Evolutionary conservation across 163 green algal genomes (phyloP).

Genomic region (Coccomyxa subellipsoidea): DNA sequence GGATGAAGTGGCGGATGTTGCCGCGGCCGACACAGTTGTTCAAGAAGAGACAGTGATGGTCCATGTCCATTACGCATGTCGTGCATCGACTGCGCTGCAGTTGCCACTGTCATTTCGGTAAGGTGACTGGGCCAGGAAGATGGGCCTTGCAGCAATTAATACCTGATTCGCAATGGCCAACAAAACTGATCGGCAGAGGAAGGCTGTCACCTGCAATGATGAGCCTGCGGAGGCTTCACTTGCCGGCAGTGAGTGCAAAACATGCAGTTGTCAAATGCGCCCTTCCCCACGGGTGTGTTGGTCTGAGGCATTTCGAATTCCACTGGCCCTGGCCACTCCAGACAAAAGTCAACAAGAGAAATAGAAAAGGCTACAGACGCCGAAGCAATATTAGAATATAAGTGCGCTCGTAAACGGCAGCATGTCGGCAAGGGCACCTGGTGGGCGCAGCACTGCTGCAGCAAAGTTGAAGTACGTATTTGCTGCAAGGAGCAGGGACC

Average conservation of each 20-base stretch:
- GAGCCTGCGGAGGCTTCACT: not conserved
- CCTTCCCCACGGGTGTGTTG: not conserved
- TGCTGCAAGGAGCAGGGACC: not conserved
- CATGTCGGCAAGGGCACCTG: too few species aligned
- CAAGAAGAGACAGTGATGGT: slow-evolving; percentile 82
- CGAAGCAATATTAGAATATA: too few species aligned
- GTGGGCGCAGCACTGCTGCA: not conserved
- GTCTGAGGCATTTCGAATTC: not conserved
- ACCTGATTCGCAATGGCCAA: not conserved
- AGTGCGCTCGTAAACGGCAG: too few species aligned
- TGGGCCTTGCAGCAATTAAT: too few species aligned
- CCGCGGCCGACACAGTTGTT: slow-evolving; percentile 76
- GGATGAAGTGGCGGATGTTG: slow-evolving; percentile 75
- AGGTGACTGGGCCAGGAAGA: not conserved
- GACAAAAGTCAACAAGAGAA: too few species aligned
- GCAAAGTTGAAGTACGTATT: not conserved
- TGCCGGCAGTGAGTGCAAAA: not conserved
- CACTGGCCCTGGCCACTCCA: not conserved
- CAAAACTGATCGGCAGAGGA: not conserved
- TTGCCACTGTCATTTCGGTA: slow-evolving; percentile 65
- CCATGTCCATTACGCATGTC: slow-evolving; percentile 64
- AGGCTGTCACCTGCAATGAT: slow-evolving; percentile 5
- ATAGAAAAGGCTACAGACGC: too few species aligned
- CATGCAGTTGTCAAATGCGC: slow-evolving; percentile 3
- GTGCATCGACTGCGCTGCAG: slow-evolving; percentile 40